phyloP scores from a whole-genome alignment of 176 grass and related monocot species.

The Rhynchospora breviuscula region DNA sequence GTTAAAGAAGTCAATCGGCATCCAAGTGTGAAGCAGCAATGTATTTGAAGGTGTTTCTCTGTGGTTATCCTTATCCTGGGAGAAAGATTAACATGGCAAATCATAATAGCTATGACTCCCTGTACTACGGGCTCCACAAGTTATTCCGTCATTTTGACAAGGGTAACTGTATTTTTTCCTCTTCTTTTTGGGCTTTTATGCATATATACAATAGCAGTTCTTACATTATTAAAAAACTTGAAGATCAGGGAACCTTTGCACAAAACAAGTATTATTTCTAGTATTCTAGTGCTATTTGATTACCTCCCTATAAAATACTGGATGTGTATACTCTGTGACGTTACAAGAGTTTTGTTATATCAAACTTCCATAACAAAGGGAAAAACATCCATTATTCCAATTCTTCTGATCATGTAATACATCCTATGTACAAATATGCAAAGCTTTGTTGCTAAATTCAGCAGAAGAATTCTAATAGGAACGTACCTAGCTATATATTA shows the following conservation, averaged over 20 bases:
- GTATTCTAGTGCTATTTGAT: background rate
- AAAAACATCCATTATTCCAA: background rate
- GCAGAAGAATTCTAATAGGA: background rate
- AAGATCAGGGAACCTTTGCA: background rate
- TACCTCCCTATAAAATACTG: background rate
- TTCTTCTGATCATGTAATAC: background rate
- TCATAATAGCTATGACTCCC: conserved; percentile 13
- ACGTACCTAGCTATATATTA: background rate
- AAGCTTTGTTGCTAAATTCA: background rate
- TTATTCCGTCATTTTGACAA: conserved; percentile 27
- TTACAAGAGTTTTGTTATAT: background rate
- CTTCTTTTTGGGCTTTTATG: background rate
- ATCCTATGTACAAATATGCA: background rate
- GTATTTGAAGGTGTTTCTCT: conserved; percentile 16
- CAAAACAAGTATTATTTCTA: background rate
- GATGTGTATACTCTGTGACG: background rate
- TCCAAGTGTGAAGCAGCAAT: background rate
- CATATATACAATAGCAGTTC: background rate
- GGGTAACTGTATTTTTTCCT: background rate
- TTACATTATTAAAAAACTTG: background rate
- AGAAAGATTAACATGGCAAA: conserved; percentile 23
- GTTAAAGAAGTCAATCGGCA: background rate
- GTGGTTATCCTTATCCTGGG: background rate
- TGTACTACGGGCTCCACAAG: conserved; percentile 21
- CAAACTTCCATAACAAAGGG: background rate